Evolutionary conservation across 164 flowering plant genomes (phyloP).

Genomic region (Buxus sempervirens): DNA sequence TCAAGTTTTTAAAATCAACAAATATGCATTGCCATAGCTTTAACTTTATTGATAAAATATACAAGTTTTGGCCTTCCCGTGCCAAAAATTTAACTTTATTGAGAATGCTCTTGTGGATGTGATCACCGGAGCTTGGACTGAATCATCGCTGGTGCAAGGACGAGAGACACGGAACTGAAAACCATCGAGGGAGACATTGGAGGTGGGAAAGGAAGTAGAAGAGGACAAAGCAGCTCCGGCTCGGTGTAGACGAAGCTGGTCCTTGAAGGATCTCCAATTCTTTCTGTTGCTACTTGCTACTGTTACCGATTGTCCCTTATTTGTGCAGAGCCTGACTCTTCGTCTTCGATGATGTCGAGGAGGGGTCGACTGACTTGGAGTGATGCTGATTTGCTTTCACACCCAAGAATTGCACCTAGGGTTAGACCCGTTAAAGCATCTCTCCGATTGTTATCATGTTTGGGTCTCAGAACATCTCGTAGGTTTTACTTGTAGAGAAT

Average conservation of each 20-base stretch:
- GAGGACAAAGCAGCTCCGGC: constrained; percentile 45
- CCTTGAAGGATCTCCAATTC: constrained; percentile 50
- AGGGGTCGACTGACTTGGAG: constrained; percentile 38
- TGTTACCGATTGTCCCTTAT: constrained; percentile 11
- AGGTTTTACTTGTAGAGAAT: constrained; percentile 9
- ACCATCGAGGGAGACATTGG: no score
- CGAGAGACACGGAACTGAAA: no score
- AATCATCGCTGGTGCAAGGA: no score
- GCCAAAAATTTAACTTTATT: no score
- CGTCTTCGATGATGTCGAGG: constrained; percentile 56
- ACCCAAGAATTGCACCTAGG: neutral
- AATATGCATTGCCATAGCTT: no score
- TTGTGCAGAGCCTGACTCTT: constrained; percentile 28
- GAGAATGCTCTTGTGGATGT: no score
- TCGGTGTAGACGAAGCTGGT: constrained; percentile 49
- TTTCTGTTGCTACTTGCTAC: constrained; percentile 53
- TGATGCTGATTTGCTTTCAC: constrained; percentile 1
- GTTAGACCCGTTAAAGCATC: constrained; percentile 15
- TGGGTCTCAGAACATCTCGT: constrained; percentile 15
- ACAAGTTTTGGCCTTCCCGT: no score
- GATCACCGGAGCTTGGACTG: no score
- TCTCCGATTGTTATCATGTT: constrained; percentile 8
- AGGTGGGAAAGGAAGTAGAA: constrained; percentile 21
- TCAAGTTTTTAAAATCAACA: no score
- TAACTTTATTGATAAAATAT: no score